Evolutionary conservation across 257 asterid genomes (phyloP).

Genomic region (Schizonepeta tenuifolia): DNA sequence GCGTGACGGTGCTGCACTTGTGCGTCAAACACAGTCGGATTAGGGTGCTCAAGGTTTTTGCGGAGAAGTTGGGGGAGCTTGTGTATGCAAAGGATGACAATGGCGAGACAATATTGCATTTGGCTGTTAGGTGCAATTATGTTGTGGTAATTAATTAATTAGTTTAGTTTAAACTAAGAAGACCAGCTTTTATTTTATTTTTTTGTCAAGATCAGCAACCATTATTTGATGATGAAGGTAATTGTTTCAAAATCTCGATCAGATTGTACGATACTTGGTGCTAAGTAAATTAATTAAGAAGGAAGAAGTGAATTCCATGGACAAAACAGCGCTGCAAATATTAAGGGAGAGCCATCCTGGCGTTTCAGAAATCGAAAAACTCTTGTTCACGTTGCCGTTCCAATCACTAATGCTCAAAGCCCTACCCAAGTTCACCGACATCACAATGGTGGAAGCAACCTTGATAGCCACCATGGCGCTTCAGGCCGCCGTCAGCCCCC

Average conservation of each 20-base stretch:
- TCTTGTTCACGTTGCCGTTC: too few species aligned
- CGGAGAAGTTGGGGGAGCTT: not conserved
- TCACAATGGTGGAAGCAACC: not conserved
- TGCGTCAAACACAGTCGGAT: not conserved
- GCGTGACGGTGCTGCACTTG: not conserved
- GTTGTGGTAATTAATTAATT: not conserved
- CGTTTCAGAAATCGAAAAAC: too few species aligned
- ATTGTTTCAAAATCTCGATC: too few species aligned
- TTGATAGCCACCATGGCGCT: conserved; percentile 1
- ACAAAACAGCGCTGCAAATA: not conserved
- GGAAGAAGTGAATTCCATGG: not conserved
- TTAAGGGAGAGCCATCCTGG: too few species aligned
- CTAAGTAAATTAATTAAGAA: not conserved
- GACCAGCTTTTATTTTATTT: too few species aligned
- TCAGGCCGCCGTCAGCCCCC: conserved; percentile 8
- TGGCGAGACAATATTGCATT: not conserved
- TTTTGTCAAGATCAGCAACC: too few species aligned
- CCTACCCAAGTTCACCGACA: not conserved
- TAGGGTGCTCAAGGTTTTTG: not conserved
- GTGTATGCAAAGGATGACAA: not conserved
- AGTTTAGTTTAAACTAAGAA: too few species aligned
- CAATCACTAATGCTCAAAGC: too few species aligned
- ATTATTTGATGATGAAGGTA: too few species aligned
- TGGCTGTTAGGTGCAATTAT: not conserved
- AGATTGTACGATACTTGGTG: not conserved